Conservation (phyloP, 768 basidiomycete genomes). For the Tylopilus plumbeoviolaceoides region DNA sequence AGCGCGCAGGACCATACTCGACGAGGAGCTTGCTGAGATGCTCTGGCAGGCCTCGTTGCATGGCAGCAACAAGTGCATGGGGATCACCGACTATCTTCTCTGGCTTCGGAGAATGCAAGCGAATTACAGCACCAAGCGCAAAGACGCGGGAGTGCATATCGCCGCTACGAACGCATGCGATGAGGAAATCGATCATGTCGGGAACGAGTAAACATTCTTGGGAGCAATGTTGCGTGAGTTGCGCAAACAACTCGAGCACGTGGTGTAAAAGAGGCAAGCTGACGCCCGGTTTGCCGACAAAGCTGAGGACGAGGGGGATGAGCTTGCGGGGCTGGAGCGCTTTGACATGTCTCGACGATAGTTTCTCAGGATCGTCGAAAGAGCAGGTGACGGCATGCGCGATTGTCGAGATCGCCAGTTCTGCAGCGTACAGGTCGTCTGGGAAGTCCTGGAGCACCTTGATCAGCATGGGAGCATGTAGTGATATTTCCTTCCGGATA, state of each 20-base stretch:
- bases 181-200: constrained; percentile 43
- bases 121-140: constrained; percentile 50
- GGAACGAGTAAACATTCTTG: constrained; percentile 42
- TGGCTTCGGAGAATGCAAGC: constrained; percentile 42
- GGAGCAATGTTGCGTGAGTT: constrained; percentile 40
- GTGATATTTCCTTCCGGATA: constrained; percentile 47
- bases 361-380: constrained; percentile 30
- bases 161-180: constrained; percentile 50
- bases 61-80: constrained; percentile 39
- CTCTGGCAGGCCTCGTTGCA: constrained; percentile 41
- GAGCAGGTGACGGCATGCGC: constrained; percentile 46
- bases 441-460: constrained; percentile 45
- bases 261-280: constrained; percentile 46
- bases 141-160: constrained; percentile 50
- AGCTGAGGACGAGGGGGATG: constrained; percentile 39
- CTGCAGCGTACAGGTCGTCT: constrained; percentile 44
- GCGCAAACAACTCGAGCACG: constrained; percentile 42
- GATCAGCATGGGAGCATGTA: constrained; percentile 36
- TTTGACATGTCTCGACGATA: constrained; percentile 33
- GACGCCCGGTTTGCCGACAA: constrained; percentile 39
- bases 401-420: constrained; percentile 47
- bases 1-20: constrained; percentile 43
- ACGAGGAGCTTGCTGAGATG: constrained; percentile 44
- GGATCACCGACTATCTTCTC: constrained; percentile 46
- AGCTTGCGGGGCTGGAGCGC: constrained; percentile 40